Base-by-base conservation (phyloP, 1,139 yeast species). In the Lizanozyma gosingica region DNA sequence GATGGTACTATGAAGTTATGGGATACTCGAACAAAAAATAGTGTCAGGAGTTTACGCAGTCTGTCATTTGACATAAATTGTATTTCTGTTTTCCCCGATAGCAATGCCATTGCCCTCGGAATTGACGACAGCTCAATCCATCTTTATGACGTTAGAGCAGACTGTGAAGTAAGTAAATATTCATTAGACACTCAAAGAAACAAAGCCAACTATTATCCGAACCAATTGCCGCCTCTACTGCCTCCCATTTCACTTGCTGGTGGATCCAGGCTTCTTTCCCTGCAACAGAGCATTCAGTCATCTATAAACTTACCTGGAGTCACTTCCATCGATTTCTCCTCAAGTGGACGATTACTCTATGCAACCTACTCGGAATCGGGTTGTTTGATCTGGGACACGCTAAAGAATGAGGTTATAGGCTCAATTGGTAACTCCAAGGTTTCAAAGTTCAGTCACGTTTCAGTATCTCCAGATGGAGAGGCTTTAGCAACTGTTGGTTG, bases 81-180 rank as follows among this genome's bases (percentile, higher is more conserved):
- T 18, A 63, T 84, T 4, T 69, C 74, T 47, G 76, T 78, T 53
- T 83, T 83, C 55, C 88, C 90, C 6, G 84, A 80, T 47, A 65
- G 75, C 43, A 61, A 68, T 32, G 71, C 86, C 0, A 74, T 83
- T 49, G 74, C 73, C 1, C 68, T 79, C 2, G 96, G 95, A 1
- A 74, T 86, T 35, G 97, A 87, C 51, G 94, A 86, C 55, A 92
- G 94, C 1, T 56, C 71, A 0, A 67, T 85, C n/a, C 70, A 85
- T 41, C 58, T 86, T 40, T 84, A 76, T 57, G 97, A 90, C 55
- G 58, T 84, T 38, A 68, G 97, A 45, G 72, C 90, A 3, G 95
- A 84, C 56, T 78, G 94, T 48, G 81, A 78, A 47, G 56, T 88
- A 36, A 71, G 78, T 4, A 56, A 55, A 14, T 86, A 79, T 57